Evolutionary conservation across 805 yeast genomes (phyloP).

Genomic region (Saccharomyces jurei): DNA sequence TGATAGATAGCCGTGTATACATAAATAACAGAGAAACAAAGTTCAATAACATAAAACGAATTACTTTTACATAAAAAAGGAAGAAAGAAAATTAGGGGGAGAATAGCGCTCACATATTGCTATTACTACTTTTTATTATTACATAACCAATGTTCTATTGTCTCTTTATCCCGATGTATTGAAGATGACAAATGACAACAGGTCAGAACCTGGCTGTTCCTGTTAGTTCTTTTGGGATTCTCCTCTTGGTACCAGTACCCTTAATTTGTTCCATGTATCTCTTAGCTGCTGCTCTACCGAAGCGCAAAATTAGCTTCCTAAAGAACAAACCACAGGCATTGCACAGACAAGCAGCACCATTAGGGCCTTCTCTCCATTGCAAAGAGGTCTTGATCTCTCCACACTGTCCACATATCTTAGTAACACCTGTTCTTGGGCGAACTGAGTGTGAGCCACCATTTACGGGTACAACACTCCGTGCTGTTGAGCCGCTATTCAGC

Average conservation of each 20-base stretch:
- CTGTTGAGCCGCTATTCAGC: not conserved
- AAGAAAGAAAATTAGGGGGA: not conserved
- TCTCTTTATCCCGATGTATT: not conserved
- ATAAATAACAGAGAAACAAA: not conserved
- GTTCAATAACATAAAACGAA: not conserved
- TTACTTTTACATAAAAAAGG: not conserved
- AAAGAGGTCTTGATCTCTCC: not conserved
- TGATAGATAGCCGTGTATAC: constrained; percentile 3
- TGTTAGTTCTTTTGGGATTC: not conserved
- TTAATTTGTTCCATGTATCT: not conserved
- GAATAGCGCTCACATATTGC: not conserved
- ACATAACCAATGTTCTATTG: not conserved
- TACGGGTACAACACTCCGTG: not conserved
- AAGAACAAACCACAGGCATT: not conserved
- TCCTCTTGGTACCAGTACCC: not conserved
- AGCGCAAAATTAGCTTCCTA: not conserved
- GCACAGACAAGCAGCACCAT: not conserved
- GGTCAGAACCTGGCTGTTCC: not conserved
- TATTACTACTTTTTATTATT: not conserved
- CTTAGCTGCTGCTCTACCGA: not conserved
- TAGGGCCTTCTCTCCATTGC: not conserved
- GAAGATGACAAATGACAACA: not conserved
- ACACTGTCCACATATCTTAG: not conserved
- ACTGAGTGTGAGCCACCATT: not conserved
- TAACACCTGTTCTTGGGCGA: not conserved